Evolutionary conservation across 768 basidiomycete genomes (phyloP).

Genomic region (Gyrodon lividus): DNA sequence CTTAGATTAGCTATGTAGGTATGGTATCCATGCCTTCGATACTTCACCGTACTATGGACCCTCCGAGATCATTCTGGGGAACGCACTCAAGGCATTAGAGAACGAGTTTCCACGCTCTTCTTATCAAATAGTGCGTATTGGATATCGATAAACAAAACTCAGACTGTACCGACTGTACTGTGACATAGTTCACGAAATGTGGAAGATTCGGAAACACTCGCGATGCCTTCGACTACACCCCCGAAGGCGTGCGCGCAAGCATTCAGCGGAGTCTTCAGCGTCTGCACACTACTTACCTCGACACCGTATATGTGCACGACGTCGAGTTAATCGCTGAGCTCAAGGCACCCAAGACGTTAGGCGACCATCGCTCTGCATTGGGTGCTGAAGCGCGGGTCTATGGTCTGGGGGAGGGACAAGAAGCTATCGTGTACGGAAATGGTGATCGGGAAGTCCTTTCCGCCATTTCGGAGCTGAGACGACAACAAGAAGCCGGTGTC

Average conservation of each 20-base stretch:
- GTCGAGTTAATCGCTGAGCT: conserved; percentile 70
- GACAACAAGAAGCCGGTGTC: conserved; percentile 70
- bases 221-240: conserved; percentile 72
- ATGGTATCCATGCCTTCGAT: conserved; percentile 80
- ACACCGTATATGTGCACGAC: conserved; percentile 82
- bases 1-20: conserved; percentile 42
- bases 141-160: background rate
- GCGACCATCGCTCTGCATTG: conserved; percentile 58
- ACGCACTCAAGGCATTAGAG: conserved; percentile 55
- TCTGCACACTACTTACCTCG: conserved; percentile 74
- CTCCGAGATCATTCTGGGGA: conserved; percentile 76
- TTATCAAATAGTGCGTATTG: conserved; percentile 60
- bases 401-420: conserved; percentile 60
- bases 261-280: conserved; percentile 66
- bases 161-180: background rate
- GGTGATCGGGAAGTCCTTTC: conserved; percentile 73
- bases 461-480: conserved; percentile 63
- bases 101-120: conserved; percentile 75
- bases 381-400: conserved; percentile 54
- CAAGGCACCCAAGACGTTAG: conserved; percentile 48
- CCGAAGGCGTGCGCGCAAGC: conserved; percentile 60
- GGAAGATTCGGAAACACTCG: conserved; percentile 63
- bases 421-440: conserved; percentile 55
- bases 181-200: conserved; percentile 75
- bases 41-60: conserved; percentile 80